Evolutionary conservation across 352 stramenopile species (phyloP).

Genomic region (Pythium oligandrum): DNA sequence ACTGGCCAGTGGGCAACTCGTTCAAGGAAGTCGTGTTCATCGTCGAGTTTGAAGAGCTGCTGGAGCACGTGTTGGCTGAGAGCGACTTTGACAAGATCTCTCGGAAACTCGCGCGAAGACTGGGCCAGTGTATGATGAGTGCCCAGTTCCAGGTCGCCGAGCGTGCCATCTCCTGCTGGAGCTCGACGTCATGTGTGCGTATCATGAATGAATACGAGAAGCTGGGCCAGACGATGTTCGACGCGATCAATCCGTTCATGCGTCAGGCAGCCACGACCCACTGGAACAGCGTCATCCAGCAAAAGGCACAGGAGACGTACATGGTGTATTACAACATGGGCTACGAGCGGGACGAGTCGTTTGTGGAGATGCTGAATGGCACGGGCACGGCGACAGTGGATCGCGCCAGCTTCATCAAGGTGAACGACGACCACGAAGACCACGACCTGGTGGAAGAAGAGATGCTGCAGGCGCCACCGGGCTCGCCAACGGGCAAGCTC

Average conservation of each 20-base stretch:
- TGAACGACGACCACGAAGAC: slow-evolving; percentile 8
- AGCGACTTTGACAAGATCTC: slow-evolving; percentile 69
- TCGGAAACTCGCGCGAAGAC: slow-evolving; percentile 43
- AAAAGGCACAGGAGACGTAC: slow-evolving; percentile 83
- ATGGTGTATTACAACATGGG: slow-evolving; percentile 89
- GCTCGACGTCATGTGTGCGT: slow-evolving; percentile 67
- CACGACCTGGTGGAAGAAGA: slow-evolving; percentile 16
- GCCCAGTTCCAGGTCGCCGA: slow-evolving; percentile 85
- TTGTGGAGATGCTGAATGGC: slow-evolving; percentile 20
- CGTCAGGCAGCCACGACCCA: slow-evolving; percentile 44
- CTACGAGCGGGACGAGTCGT: slow-evolving; percentile 69
- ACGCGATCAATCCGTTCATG: slow-evolving; percentile 75
- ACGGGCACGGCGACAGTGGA: neutral
- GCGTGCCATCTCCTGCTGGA: slow-evolving; percentile 80
- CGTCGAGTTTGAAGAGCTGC: slow-evolving; percentile 84
- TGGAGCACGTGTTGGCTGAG: slow-evolving; percentile 82
- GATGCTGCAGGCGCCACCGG: slow-evolving; percentile 10
- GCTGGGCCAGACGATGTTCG: slow-evolving; percentile 77
- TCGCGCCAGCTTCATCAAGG: neutral
- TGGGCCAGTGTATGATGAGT: slow-evolving; percentile 77
- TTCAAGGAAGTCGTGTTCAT: slow-evolving; percentile 90
- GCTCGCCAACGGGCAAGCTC: slow-evolving; percentile 16
- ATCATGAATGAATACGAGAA: slow-evolving; percentile 91
- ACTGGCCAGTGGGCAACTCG: slow-evolving; percentile 83
- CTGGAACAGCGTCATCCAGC: slow-evolving; percentile 84